Evolutionary conservation across 148 eudicot genomes (phyloP), one percentile per base, ranked within the genome.

Genomic region (Silene conica): DNA sequence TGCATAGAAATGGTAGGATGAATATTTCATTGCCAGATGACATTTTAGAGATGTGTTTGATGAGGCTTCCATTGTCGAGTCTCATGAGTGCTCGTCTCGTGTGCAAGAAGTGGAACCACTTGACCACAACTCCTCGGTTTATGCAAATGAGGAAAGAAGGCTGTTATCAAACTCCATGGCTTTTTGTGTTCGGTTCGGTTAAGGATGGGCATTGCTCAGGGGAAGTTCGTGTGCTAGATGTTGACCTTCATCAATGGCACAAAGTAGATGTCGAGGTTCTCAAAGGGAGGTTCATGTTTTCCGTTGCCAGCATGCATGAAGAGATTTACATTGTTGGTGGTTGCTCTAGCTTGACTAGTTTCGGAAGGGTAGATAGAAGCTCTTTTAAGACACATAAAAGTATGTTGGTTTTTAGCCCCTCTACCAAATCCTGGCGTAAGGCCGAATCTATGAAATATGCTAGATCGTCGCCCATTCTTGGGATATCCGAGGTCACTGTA

Each of bases 51-150:
- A 87, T 95, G 90, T 95, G 99, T 81, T 84, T 95, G 79, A 87
- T 87, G 86, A 90, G 99, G 78, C 93, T 95, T 73, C 99, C 99
- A 0, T n/a, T 95, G 68, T 75, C 86, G 18, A 90, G 94, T 83
- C 96, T 95, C 85, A 92, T 92, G 97, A 95, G 76, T 78, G 91
- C 97, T 63, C 93, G 99, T 48, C 89, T 95, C 22, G 99, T 95
- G 45, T 95, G 99, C 80, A 92, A 80, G 83, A 95, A 92, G 74
- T 95, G 99, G 99, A 92, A 86, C 74, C 78, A 45, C 82, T 76
- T 95, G 78, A 83, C 97, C 2, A 81, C 87, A 45, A 89, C 90
- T 31, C 76, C 88, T 23, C 86, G 90, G 19, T 95, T 95, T 79
- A 86, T 90, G 96, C 92, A 86, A 77, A 83, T 87, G 82, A 83